A percentile compares a stretch with the other conserved stretches of the same genome.
Evolutionary conservation across 495 filamentous ascomycete species (phyloP).

Genomic region (Evernia prunastri): DNA sequence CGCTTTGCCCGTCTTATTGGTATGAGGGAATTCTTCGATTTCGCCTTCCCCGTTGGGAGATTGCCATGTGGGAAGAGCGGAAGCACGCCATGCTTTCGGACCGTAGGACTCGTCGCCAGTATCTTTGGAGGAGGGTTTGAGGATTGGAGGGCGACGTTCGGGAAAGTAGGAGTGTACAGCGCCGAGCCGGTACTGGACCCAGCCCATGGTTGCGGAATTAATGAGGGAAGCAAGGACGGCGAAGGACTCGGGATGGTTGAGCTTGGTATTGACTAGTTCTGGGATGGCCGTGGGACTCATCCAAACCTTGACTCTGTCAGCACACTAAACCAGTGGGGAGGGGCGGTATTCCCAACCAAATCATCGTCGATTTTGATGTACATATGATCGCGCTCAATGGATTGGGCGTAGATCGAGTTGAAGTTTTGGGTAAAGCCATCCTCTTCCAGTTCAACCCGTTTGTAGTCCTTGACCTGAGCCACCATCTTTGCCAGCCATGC

Average conservation of each 20-base stretch:
- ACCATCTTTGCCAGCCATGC: conserved; percentile 34
- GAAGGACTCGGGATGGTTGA: conserved; percentile 40
- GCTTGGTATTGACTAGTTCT: conserved; percentile 36
- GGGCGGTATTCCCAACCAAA: conserved; percentile 26
- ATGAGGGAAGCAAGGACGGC: conserved; percentile 43
- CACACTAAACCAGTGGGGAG: neutral
- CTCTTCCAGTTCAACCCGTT: conserved; percentile 21
- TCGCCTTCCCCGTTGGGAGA: conserved; percentile 23
- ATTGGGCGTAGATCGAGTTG: conserved; percentile 33
- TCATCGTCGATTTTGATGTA: conserved; percentile 50
- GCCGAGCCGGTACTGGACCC: conserved; percentile 41
- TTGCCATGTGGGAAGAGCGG: conserved; percentile 20
- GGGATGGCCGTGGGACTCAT: conserved; percentile 45
- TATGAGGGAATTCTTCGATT: conserved; percentile 2
- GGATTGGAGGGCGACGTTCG: conserved; percentile 24
- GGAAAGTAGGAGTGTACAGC: conserved; percentile 42
- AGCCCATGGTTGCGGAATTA: conserved; percentile 40
- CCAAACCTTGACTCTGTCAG: conserved; percentile 28
- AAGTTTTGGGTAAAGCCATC: conserved; percentile 28
- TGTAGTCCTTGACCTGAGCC: neutral
- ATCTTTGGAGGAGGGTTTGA: neutral
- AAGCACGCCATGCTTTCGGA: conserved; percentile 30
- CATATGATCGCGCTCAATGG: conserved; percentile 35
- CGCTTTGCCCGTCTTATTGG: neutral
- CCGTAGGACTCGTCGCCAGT: conserved; percentile 22